These are phyloP conservation scores for Blastobotrys illinoisensis DNA, from an alignment of 1,139 yeast genomes.

Conservation along the genomic window DNA sequence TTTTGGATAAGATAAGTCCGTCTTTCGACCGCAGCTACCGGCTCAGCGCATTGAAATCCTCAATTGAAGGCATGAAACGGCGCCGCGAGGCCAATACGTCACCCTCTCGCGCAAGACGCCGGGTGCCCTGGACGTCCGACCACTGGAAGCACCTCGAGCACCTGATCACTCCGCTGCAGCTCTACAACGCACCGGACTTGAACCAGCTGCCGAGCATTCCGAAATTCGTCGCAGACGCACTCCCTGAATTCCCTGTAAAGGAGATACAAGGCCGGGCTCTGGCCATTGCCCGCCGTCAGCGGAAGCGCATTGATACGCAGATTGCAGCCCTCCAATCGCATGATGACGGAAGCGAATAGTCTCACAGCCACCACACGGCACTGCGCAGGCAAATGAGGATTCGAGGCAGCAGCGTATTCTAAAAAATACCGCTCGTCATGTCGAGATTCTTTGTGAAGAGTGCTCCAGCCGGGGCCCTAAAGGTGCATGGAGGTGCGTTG, in stretches of 20 bases:
- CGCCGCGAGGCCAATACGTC: neutral
- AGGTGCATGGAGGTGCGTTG: neutral
- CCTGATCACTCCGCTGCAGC: slow-evolving; percentile 10
- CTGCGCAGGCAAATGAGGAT: neutral
- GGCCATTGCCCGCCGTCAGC: slow-evolving; percentile 14
- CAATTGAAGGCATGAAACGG: neutral
- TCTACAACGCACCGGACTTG: slow-evolving; percentile 5
- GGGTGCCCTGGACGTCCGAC: slow-evolving; percentile 9
- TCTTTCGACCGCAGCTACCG: neutral
- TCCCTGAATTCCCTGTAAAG: slow-evolving; percentile 11
- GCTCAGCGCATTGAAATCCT: neutral
- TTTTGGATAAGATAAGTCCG: neutral
- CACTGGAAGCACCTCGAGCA: slow-evolving; percentile 14
- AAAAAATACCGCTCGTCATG: neutral
- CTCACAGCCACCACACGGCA: neutral
- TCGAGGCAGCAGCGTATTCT: no score
- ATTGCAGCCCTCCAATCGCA: neutral
- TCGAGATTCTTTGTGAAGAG: neutral
- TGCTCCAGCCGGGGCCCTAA: neutral
- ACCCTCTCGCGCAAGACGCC: neutral
- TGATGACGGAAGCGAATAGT: neutral
- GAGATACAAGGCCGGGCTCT: slow-evolving; percentile 16
- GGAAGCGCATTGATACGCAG: neutral
- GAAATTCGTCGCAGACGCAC: slow-evolving; percentile 9
- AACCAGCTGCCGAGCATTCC: slow-evolving; percentile 14